Base-by-base conservation (phyloP, 495 filamentous ascomycete species). In the Penicillium herquei region DNA sequence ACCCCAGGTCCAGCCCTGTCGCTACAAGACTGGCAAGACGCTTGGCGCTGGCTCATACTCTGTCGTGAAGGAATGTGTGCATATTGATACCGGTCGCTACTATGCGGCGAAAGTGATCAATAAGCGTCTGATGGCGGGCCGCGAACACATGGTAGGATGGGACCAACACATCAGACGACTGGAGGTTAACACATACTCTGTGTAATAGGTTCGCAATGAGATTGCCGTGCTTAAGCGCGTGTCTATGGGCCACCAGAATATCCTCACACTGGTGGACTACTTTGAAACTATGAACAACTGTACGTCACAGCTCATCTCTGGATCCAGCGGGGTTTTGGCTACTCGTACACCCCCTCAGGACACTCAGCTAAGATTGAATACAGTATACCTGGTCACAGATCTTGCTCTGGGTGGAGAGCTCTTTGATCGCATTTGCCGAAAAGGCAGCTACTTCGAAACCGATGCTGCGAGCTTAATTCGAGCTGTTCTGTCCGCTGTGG, bases 91-190 rank as follows among this genome's bases (percentile, higher is more conserved):
- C 1, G 95, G 93, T 45, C 83, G 92, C 51, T 98, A 96, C 76
- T 98, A 98, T 86, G 94, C 94, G 13, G 94, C 95, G 37, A 98
- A 98, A 74, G 95, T 98, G 17, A 98, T 98, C 75, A 98, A 98
- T 72, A 98, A 98, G 82, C 82, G 94, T 33, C 76, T 98, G 63
- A 98, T 98, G 94, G 89, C 91, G 31, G 94, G 94, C 47, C 83
- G 95, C 55, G 94, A 98, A 74, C 94, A 98, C 70, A 98, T 98
- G 94, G 94, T 97, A 77, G 34, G 58, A 74, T 65, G 33, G 34
- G 14, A 26, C 39, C 37, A 35, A 35, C 16, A 39, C 11, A 33
- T 32, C 11, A 11, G 33, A 41, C 14, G 42, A 30, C 14, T 21
- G 40, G 7, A 17, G 14, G 26, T n/a, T 35, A 18, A 49, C 17